Evolutionary conservation across 306 rosid species (phyloP).

Genomic region (Mimosa bimucronata): DNA sequence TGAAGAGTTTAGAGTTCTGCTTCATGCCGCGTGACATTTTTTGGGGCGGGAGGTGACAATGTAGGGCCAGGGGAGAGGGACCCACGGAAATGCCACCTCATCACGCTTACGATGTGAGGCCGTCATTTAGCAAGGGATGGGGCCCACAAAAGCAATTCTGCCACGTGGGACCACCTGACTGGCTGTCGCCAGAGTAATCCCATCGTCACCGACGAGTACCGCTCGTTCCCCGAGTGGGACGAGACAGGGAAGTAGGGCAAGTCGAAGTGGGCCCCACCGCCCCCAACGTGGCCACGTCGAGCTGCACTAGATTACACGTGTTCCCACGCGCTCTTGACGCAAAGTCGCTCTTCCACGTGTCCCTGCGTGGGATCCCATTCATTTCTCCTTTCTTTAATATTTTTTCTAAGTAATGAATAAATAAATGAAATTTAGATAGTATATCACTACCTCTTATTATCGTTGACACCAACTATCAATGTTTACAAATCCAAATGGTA

Average conservation of each 20-base stretch:
- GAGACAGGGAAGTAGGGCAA: slow-evolving; percentile 38
- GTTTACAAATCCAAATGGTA: too few species aligned
- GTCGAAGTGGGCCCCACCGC: slow-evolving; percentile 58
- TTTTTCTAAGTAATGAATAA: too few species aligned
- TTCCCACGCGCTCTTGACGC: slow-evolving; percentile 55
- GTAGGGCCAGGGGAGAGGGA: neutral
- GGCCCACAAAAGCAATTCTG: slow-evolving; percentile 25
- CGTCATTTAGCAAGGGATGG: slow-evolving; percentile 8
- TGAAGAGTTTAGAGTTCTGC: neutral
- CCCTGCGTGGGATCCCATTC: slow-evolving; percentile 33
- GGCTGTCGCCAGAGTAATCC: slow-evolving; percentile 45
- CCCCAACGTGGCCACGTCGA: slow-evolving; percentile 72
- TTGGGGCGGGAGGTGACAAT: neutral
- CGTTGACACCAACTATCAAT: too few species aligned
- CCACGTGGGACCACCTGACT: slow-evolving; percentile 47
- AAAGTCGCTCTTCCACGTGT: slow-evolving; percentile 43
- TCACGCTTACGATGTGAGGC: slow-evolving; percentile 23
- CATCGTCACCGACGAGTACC: slow-evolving; percentile 61
- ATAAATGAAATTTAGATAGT: too few species aligned
- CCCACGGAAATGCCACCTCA: slow-evolving; percentile 42
- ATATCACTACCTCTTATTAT: too few species aligned
- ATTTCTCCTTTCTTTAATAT: neutral
- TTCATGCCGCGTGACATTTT: neutral
- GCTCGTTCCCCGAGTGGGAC: slow-evolving; percentile 54
- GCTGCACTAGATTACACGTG: slow-evolving; percentile 57